phyloP scores from a whole-genome alignment of 164 flowering plant genomes.

The Cinnamomum chago region DNA sequence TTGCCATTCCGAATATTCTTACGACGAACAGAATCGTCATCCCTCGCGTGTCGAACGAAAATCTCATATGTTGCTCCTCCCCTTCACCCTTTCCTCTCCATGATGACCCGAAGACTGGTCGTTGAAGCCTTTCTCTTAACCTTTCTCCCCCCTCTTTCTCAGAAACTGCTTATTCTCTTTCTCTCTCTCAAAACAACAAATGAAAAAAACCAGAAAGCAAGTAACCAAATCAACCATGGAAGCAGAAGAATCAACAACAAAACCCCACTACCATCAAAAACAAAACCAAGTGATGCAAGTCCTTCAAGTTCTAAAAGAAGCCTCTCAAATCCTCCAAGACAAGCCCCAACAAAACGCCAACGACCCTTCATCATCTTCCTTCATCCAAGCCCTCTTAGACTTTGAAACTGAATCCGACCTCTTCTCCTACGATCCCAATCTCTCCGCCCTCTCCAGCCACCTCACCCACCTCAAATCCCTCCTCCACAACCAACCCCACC shows the following conservation, averaged over 20 bases:
- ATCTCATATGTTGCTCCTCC: too few relatives aligned
- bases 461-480: conserved; percentile 41
- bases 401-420: conserved; percentile 39
- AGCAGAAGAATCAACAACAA: not conserved
- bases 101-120: too few relatives aligned
- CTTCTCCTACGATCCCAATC: conserved; percentile 61
- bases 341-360: conserved; percentile 25
- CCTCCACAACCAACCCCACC: conserved; percentile 26
- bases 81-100: too few relatives aligned
- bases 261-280: not conserved
- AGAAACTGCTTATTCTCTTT: too few relatives aligned
- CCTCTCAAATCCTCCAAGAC: conserved; percentile 53
- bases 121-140: too few relatives aligned
- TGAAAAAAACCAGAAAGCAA: not conserved
- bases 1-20: too few relatives aligned
- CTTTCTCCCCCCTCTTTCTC: too few relatives aligned
- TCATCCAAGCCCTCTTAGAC: conserved; percentile 67
- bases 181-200: not conserved
- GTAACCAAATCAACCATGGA: not conserved
- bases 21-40: too few relatives aligned
- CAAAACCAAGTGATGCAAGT: conserved; percentile 38
- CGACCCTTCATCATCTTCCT: conserved; percentile 32
- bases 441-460: conserved; percentile 43
- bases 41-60: too few relatives aligned
- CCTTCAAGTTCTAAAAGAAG: conserved; percentile 66